Base-by-base conservation (phyloP, 1,284 basidiomycete species). In the Cryptococcus sp. region DNA sequence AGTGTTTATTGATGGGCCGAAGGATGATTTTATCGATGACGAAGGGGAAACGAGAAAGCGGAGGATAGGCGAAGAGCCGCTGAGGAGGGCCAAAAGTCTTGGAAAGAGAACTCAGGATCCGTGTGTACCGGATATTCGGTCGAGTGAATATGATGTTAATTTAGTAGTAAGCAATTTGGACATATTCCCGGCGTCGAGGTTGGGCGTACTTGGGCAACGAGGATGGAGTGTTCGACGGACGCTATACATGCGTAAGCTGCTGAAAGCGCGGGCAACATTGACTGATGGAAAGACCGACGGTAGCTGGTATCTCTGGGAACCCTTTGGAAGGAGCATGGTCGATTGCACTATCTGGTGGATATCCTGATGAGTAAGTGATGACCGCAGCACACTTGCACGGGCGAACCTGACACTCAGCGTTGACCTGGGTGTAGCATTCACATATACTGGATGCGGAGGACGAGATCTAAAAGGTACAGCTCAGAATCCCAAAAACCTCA, bases 331-430 rank as follows among this genome's bases (percentile, higher is more conserved):
- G 76, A 3, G 73, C 72, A 31, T 77, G 60, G 55, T 69, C 64
- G 19, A 70, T 78, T n/a, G 75, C 74, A 1, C 60, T 77, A 1
- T 70, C 67, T 5, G 75, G 75, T 4, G 76, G 77, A 9, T 72
- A 70, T 41, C 59, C 70, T 4, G 70, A 72, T 50, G 70, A 72
- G 64, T 67, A 39, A 55, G 65, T 54, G 5, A 4, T 9, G 34
- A 10, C 10, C 23, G 19, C n/a, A 39, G 31, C 19, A 25, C 21
- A 24, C 34, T 23, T 19, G 41, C 18, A 5, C 7, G n/a, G 25
- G 7, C 18, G 50, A 22, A 9, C 7, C 42, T 52, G 19, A 43
- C 39, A 2, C 9, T 7, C 49, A 65, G 66, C 44, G 59, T 72
- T 25, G 70, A 72, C 50, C 56, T 70, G 21, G 70, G 70, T 23